These are phyloP conservation scores for Tolypocladium album DNA, from an alignment of 2,329 filamentous ascomycete genomes.

Conservation along the genomic window DNA sequence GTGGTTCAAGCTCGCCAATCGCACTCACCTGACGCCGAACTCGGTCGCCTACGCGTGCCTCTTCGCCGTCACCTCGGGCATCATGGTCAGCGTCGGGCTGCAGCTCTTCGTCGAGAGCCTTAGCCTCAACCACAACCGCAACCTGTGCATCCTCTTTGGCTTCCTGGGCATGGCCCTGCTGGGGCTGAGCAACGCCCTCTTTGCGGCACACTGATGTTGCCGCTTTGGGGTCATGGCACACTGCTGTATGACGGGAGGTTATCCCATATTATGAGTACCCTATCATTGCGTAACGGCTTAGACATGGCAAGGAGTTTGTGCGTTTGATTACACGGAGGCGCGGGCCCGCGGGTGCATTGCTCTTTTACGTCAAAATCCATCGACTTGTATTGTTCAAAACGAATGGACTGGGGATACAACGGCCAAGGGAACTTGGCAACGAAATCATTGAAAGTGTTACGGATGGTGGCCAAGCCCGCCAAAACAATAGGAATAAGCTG, in stretches of 20 bases:
- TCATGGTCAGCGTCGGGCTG: constrained; percentile 89
- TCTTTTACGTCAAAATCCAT: not conserved
- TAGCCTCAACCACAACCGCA: constrained; percentile 68
- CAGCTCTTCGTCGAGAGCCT: constrained; percentile 82
- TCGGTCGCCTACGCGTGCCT: constrained; percentile 63
- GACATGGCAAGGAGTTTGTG: not conserved
- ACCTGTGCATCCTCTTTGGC: constrained; percentile 67
- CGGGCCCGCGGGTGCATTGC: not conserved
- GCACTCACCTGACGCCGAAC: constrained; percentile 37
- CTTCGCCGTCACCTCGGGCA: constrained; percentile 83
- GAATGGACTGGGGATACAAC: not conserved
- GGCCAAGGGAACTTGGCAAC: not conserved
- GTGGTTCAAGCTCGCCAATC: constrained; percentile 67
- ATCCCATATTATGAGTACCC: not conserved
- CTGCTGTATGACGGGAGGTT: not conserved
- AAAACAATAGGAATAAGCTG: not conserved
- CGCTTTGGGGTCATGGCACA: not conserved
- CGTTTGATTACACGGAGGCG: not conserved
- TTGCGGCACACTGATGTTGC: constrained; percentile 37
- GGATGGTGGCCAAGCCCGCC: not conserved
- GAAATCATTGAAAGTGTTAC: not conserved
- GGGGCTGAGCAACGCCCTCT: constrained; percentile 75
- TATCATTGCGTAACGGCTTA: not conserved
- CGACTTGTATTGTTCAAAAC: not conserved
- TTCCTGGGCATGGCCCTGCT: constrained; percentile 83